Percentiles rank a stretch among this genome's conserved stretches.
Evolutionary conservation across 1,284 basidiomycete genomes (phyloP).

Genomic region (Agroathelia rolfsii): DNA sequence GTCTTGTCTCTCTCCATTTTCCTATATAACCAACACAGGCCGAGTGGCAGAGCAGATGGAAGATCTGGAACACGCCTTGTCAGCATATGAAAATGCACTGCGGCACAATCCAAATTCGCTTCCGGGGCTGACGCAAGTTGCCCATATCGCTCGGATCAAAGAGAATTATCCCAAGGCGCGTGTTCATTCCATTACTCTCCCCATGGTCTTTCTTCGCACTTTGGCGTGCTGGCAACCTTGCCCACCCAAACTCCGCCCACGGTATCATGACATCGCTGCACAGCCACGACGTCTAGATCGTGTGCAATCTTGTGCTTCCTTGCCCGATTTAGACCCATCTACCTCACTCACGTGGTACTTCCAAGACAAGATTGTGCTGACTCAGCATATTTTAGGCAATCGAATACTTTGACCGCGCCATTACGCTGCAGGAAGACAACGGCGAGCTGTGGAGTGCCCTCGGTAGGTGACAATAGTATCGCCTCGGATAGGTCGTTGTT

Average conservation of each 20-base stretch:
- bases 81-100: conserved; percentile 85
- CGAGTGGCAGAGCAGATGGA: conserved; percentile 87
- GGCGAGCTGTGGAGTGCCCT: conserved; percentile 93
- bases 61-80: conserved; percentile 80
- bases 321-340: no score
- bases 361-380: conserved; percentile 18
- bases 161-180: conserved; percentile 78
- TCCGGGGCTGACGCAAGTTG: conserved; percentile 82
- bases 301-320: no score
- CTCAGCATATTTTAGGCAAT: conserved; percentile 67
- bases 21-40: no score
- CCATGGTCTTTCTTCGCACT: conserved; percentile 16
- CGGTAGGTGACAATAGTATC: conserved; percentile 37
- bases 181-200: conserved; percentile 22
- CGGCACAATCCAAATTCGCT: conserved; percentile 87
- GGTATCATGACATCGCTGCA: no score
- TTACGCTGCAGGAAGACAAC: conserved; percentile 83
- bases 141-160: conserved; percentile 82
- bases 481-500: conserved; percentile 13
- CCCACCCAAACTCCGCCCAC: conserved; percentile 16
- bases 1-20: conserved; percentile 13
- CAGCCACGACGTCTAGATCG: no score
- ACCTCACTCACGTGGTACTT: conserved; percentile 29
- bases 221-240: conserved; percentile 13
- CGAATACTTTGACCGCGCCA: conserved; percentile 89